Conservation (phyloP, 2,329 filamentous ascomycete species). For the Colletotrichum filicis region DNA sequence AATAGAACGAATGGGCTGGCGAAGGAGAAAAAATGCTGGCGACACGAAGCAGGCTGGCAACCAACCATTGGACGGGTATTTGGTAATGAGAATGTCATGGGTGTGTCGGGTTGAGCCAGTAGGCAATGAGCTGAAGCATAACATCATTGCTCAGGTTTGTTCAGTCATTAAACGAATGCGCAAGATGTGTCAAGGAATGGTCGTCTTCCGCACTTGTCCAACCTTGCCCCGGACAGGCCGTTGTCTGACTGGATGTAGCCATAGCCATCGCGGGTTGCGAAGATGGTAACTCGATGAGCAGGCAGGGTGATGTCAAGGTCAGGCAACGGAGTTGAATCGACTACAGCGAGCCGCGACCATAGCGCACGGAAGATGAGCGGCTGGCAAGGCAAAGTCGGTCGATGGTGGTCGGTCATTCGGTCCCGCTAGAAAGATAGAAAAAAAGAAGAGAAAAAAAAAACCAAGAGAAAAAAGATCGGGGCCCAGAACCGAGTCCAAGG, state of each 20-base stretch:
- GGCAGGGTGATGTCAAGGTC: not conserved
- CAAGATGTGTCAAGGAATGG: constrained; percentile 30
- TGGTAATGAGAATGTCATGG: constrained; percentile 51
- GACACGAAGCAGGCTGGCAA: constrained; percentile 14
- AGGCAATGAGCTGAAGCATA: constrained; percentile 15
- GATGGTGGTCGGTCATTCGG: not conserved
- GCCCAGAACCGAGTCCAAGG: not conserved
- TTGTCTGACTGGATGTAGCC: constrained; percentile 9
- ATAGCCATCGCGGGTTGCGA: not conserved
- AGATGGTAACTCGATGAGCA: not conserved
- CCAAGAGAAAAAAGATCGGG: not conserved
- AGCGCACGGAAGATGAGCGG: not conserved
- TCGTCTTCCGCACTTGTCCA: constrained; percentile 11
- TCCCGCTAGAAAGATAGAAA: not conserved
- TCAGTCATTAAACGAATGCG: constrained; percentile 10
- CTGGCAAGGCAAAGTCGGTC: not conserved
- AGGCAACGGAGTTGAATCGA: not conserved
- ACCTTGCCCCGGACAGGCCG: constrained; percentile 14
- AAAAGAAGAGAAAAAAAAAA: not conserved
- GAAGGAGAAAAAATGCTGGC: constrained; percentile 26
- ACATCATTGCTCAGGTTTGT: constrained; percentile 25
- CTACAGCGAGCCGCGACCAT: not conserved
- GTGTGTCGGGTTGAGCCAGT: constrained; percentile 23
- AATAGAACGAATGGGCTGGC: not conserved
- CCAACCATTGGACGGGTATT: constrained; percentile 48